These are phyloP conservation scores for Nicotiana obtusifolia DNA, from an alignment of 257 asterid species.

Conservation along the genomic window DNA sequence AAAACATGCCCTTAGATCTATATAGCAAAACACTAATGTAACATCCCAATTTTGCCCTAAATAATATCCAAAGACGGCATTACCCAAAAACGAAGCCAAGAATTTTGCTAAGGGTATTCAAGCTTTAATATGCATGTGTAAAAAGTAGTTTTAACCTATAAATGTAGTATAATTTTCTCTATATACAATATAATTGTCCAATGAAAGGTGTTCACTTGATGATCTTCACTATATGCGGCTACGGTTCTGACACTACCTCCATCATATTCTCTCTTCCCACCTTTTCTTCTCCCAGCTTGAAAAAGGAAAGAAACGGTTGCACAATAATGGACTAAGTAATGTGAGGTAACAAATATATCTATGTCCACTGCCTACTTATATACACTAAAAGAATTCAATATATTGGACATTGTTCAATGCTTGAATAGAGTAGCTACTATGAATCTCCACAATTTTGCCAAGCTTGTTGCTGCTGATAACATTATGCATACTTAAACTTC, in stretches of 20 bases:
- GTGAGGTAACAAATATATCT: not conserved
- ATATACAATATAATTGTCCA: too few species aligned
- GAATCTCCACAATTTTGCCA: not conserved
- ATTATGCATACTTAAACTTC: not conserved
- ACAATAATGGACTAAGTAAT: not conserved
- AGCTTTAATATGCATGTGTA: too few species aligned
- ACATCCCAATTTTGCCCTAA: too few species aligned
- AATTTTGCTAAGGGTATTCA: too few species aligned
- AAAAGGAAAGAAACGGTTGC: slow-evolving; percentile 2
- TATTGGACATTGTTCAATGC: not conserved
- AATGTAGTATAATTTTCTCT: too few species aligned
- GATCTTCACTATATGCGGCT: too few species aligned
- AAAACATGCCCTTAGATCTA: too few species aligned
- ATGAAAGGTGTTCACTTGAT: too few species aligned
- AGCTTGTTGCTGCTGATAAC: not conserved
- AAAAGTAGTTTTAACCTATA: too few species aligned
- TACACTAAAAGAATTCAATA: not conserved
- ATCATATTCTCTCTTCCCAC: not conserved
- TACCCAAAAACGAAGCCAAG: too few species aligned
- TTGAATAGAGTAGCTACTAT: not conserved
- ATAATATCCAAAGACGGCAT: too few species aligned
- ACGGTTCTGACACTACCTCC: not conserved
- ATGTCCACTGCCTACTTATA: not conserved
- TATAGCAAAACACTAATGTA: too few species aligned
- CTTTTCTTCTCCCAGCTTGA: not conserved